Conservation (phyloP, 2,329 filamentous ascomycete species). For the Fusarium torulosum region DNA sequence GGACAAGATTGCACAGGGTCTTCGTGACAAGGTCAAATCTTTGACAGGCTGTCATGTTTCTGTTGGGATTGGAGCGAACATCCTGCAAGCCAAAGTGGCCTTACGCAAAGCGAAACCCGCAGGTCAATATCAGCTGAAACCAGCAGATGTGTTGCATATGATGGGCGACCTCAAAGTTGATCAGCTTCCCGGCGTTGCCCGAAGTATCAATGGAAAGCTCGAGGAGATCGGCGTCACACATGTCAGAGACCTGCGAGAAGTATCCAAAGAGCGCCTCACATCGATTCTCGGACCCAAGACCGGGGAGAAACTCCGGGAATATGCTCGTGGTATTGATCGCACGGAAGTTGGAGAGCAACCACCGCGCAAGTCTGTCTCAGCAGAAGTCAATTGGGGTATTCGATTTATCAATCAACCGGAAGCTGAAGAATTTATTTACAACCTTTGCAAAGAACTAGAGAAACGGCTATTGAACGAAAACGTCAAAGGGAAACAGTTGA, state of each 20-base stretch:
- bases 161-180: conserved; percentile 83
- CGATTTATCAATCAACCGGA: conserved; percentile 93
- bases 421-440: conserved; percentile 90
- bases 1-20: conserved; percentile 71
- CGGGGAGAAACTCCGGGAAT: conserved; percentile 90
- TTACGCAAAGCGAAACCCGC: conserved; percentile 93
- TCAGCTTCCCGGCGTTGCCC: conserved; percentile 90
- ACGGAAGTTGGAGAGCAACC: conserved; percentile 88
- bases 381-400: conserved; percentile 98
- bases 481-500: conserved; percentile 89
- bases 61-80: conserved; percentile 91
- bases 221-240: conserved; percentile 86
- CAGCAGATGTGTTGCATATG: conserved; percentile 81
- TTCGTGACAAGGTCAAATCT: conserved; percentile 78
- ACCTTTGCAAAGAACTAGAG: conserved; percentile 86
- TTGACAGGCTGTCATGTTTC: conserved; percentile 90
- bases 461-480: conserved; percentile 83
- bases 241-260: conserved; percentile 84
- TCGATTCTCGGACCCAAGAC: conserved; percentile 89
- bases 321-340: conserved; percentile 87
- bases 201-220: conserved; percentile 87
- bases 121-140: conserved; percentile 89
- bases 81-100: conserved; percentile 91
- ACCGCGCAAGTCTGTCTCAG: conserved; percentile 92
- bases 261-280: conserved; percentile 80